Base-by-base conservation (phyloP, 768 basidiomycete species). In the Mycena latifolia region DNA sequence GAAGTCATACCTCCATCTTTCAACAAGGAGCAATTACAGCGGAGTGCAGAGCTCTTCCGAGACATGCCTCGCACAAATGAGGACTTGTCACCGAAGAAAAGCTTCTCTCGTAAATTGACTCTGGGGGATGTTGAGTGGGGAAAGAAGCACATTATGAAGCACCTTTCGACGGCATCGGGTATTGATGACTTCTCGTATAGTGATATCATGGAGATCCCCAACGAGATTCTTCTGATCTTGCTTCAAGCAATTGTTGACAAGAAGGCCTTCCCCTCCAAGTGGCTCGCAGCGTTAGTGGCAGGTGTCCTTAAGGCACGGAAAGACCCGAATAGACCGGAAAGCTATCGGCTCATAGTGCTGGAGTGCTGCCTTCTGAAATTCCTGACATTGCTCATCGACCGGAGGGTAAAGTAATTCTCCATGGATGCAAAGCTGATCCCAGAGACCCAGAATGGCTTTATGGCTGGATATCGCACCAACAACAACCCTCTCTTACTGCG, bases 381-480 rank as follows among this genome's bases (percentile, higher is more conserved):
- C 12, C 53, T 75, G 48, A 75, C 71, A 10, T 67, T 73, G 8
- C 60, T 73, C 1, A 72, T 75, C 11, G 65, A 75, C 43, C 57
- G 47, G 18, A 41, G 67, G 9, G 63, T 75, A 1, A 70, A 62
- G 17, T 58, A 52, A 18, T 75, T 64, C 59, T 65, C 67, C 3
- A 73, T 70, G 11, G 56, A 41, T 1, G 28, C 52, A 4, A 48
- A 54, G 8, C 33, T 75, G 0, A 31, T 80, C 7, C 78, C 77
- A 0, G 60, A 57, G 2, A 73, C 74, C 0, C 79, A 79, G 57
- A 79, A 77, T 57, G 76, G 78, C 0, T 79, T 79, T 51, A 57
- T 76, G 3, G 46, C 52, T 0, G 69, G 68, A 0, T 72, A 69
- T 33, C 72, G 75, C 2, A 79, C 77, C 1, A 73, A 74, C 56